Percentiles rank a stretch among this genome's conserved stretches.
phyloP scores from a whole-genome alignment of 2,329 filamentous ascomycete genomes.

The Davidsoniella eucalypti region DNA sequence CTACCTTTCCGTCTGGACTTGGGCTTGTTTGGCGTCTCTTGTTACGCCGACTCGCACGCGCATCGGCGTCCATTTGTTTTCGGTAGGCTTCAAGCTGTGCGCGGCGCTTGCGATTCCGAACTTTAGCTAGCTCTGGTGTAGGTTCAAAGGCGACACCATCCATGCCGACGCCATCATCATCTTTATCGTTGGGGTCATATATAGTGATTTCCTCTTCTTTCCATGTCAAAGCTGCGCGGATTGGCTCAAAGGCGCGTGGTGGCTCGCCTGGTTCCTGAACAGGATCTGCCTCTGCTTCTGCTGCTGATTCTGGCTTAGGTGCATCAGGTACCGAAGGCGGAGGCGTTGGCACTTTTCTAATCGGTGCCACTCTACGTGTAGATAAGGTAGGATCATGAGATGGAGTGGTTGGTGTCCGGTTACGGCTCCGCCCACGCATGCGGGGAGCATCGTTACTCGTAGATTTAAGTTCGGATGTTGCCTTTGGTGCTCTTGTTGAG shows the following conservation, averaged over 20 bases:
- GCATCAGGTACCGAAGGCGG: neutral
- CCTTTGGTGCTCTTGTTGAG: neutral
- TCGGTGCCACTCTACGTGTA: neutral
- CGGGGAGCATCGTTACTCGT: neutral
- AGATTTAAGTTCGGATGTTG: neutral
- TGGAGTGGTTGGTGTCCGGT: neutral
- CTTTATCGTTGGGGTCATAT: constrained; percentile 46
- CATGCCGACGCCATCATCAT: constrained; percentile 50
- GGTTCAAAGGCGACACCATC: constrained; percentile 53
- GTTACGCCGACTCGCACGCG: constrained; percentile 25
- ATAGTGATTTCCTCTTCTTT: constrained; percentile 52
- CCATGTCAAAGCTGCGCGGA: constrained; percentile 47
- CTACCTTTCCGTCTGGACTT: neutral
- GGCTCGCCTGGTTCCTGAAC: constrained; percentile 19
- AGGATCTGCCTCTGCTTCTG: constrained; percentile 16
- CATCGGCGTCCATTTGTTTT: constrained; percentile 43
- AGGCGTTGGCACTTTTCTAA: neutral
- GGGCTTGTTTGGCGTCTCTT: constrained; percentile 7
- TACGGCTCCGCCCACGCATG: constrained; percentile 1
- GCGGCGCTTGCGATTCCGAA: constrained; percentile 37
- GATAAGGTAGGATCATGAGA: neutral
- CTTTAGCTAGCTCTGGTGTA: constrained; percentile 42
- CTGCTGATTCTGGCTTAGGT: constrained; percentile 10
- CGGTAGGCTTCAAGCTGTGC: constrained; percentile 47
- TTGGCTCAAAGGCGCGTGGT: constrained; percentile 18